A percentile compares a stretch with the other conserved stretches of the same genome.
Conservation (phyloP, 257 asterid species). For the Ehretia macrophylla region DNA sequence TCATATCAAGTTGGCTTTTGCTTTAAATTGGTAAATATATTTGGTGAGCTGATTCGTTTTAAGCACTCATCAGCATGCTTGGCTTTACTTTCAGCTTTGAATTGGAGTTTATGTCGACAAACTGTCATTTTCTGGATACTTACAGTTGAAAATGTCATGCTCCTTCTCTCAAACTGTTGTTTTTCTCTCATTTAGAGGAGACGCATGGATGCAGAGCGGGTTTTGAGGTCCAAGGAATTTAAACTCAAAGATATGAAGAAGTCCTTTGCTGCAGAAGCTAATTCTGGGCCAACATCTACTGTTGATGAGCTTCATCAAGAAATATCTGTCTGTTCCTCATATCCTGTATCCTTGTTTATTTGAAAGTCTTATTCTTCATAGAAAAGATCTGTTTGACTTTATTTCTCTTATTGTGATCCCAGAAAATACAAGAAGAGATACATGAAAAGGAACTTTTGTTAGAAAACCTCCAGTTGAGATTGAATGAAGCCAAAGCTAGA, state of each 20-base stretch:
- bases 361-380: constrained; percentile 1
- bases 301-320: constrained; percentile 72
- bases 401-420: constrained; percentile 25
- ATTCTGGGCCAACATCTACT: constrained; percentile 42
- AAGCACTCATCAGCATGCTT: too few relatives aligned
- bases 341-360: constrained; percentile 8
- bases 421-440: constrained; percentile 57
- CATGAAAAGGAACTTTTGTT: constrained; percentile 42
- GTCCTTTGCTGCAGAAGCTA: constrained; percentile 45
- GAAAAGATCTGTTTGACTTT: constrained; percentile 1
- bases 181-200: constrained; percentile 43
- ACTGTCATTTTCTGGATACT: too few relatives aligned
- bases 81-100: too few relatives aligned
- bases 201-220: constrained; percentile 42
- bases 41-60: too few relatives aligned
- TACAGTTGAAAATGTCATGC: constrained; percentile 7
- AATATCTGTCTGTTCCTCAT: constrained; percentile 49
- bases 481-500: constrained; percentile 50
- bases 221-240: constrained; percentile 45
- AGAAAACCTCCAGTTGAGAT: constrained; percentile 47
- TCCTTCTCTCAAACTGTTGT: constrained; percentile 6
- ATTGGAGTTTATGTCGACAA: too few relatives aligned
- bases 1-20: too few relatives aligned
- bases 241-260: constrained; percentile 60
- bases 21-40: too few relatives aligned